A percentile compares a stretch with the other conserved stretches of the same genome.
phyloP scores from a whole-genome alignment of 2,329 filamentous ascomycete species.

The Colletotrichum cereale region DNA sequence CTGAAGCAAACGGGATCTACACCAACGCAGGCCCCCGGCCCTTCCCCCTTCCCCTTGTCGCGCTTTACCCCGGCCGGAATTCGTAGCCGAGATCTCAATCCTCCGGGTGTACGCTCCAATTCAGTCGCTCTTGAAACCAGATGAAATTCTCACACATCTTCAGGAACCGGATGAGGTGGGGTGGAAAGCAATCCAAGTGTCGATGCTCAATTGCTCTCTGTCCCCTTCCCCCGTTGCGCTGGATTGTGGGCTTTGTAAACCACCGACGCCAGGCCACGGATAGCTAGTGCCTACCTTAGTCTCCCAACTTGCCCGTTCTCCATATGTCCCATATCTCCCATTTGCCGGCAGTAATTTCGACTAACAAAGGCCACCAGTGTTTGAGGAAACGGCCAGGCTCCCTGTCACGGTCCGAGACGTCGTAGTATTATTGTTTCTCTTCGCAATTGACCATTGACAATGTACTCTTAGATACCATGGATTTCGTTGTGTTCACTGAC shows the following conservation, averaged over 20 bases:
- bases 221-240: not conserved
- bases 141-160: no score
- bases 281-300: slow-evolving; percentile 12
- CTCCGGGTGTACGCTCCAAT: not conserved
- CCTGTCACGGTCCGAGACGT: not conserved
- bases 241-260: not conserved
- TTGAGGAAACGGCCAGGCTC: slow-evolving; percentile 13
- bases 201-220: not conserved
- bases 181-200: not conserved
- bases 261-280: not conserved
- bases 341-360: not conserved
- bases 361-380: not conserved
- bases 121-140: not conserved
- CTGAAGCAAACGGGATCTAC: slow-evolving; percentile 6
- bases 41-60: not conserved
- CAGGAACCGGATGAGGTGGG: not conserved
- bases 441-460: not conserved
- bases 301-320: not conserved
- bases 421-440: not conserved
- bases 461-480: not conserved
- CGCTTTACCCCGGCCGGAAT: not conserved
- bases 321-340: not conserved
- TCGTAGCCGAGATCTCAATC: not conserved
- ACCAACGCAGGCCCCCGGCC: not conserved
- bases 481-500: not conserved